A percentile compares a stretch with the other conserved stretches of the same genome.
Evolutionary conservation across 768 basidiomycete genomes (phyloP).

Genomic region (Boletus sp.): DNA sequence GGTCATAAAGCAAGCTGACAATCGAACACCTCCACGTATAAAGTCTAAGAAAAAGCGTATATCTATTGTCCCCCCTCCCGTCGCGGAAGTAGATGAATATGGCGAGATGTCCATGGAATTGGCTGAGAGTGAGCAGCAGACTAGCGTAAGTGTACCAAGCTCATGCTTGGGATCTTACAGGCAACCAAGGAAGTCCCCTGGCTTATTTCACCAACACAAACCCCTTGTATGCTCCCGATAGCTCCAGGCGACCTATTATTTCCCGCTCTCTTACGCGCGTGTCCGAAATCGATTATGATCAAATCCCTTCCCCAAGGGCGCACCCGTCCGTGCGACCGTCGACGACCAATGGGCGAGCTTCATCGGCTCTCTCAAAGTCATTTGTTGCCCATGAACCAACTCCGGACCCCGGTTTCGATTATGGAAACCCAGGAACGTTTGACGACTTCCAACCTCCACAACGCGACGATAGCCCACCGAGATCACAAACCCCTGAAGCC

Average conservation of each 20-base stretch:
- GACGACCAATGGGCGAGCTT: conserved; percentile 33
- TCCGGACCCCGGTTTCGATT: conserved; percentile 24
- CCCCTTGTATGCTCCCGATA: conserved; percentile 39
- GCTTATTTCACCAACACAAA: conserved; percentile 35
- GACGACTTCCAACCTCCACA: conserved; percentile 29
- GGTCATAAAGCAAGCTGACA: conserved; percentile 65
- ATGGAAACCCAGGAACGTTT: conserved; percentile 16
- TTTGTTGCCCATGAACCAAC: conserved; percentile 21
- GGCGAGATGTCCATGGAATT: conserved; percentile 81
- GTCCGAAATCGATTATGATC: conserved; percentile 59
- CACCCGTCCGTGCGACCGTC: conserved; percentile 31
- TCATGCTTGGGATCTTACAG: conserved; percentile 11
- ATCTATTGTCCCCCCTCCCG: conserved; percentile 31
- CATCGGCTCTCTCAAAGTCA: conserved; percentile 33
- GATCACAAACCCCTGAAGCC: conserved; percentile 47
- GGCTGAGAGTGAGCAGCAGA: conserved; percentile 56
- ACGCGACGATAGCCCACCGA: conserved; percentile 26
- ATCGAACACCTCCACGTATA: conserved; percentile 56
- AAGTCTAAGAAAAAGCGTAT: conserved; percentile 51
- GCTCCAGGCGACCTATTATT: conserved; percentile 33
- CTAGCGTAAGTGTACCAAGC: background rate
- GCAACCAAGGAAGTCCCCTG: conserved; percentile 31
- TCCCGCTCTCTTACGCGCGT: conserved; percentile 49
- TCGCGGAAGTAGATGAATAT: conserved; percentile 45
- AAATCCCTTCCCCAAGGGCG: conserved; percentile 56